Base-by-base conservation (phyloP, 2,329 filamentous ascomycete genomes). In the Byssochlamys sp. region DNA sequence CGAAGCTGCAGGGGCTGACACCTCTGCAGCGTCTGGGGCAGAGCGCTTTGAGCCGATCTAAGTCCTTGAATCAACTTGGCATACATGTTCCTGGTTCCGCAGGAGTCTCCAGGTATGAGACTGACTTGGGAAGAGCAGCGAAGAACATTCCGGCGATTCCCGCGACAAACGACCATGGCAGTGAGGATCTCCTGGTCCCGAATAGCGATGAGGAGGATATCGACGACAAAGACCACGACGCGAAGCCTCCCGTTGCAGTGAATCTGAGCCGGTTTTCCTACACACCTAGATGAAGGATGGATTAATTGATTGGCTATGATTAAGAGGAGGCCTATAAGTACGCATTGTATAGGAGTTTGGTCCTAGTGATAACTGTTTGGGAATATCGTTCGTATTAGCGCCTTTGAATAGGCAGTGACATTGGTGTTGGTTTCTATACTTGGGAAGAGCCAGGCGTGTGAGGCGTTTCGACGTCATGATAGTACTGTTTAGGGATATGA, bases 111-210 rank as follows among this genome's bases (percentile, higher is more conserved):
- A 61, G 61, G 25, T 62, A 62, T 48, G 61, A 59, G 19, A 62
- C 62, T 19, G 60, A 59, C 48, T 52, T 59, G 55, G 58, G 54
- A 28, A 54, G 50, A 50, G 35, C 49, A 24, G 53, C 25, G 9
- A 48, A 39, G 14, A 48, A 28, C 14, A 24, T 55, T 31, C n/a
- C 39, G 11, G 11, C 28, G 11, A 27, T 29, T 6, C 33, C 48
- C 50, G 33, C 35, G 24, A 19, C 29, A 19, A 54, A 53, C 52
- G 35, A 35, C 50, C 68, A 70, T 51, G 80, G 80, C 2, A 82
- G 80, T 59, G 80, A 82, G 62, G 80, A 82, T 61, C 63, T 76
- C 39, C 76, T 82, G 24, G 66, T 81, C 45, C 78, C 77, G 24
- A 73, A 78, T 57, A 81, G 78, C 54, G 79, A 81, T 49, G 77